phyloP scores from a whole-genome alignment of 2,329 filamentous ascomycete species.

The Colletotrichum filicis region DNA sequence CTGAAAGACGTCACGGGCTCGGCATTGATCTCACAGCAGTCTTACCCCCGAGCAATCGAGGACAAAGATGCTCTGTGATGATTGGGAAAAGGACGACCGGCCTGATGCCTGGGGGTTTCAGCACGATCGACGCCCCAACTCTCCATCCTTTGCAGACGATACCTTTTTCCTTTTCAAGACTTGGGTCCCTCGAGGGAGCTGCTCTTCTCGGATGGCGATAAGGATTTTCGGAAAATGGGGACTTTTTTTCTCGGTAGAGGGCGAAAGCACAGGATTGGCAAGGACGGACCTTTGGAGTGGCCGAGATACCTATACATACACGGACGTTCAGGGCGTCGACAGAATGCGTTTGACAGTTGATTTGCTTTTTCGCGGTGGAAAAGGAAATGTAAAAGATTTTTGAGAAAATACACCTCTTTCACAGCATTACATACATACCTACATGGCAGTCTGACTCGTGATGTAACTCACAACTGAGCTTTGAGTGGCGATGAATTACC shows the following conservation, averaged over 20 bases:
- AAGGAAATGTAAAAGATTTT: conserved; percentile 24
- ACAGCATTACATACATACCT: no score
- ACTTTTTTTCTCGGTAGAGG: conserved; percentile 22
- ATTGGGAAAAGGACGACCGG: not conserved
- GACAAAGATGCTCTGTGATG: not conserved
- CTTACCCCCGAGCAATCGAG: not conserved
- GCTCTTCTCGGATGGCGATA: conserved; percentile 3
- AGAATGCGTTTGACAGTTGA: conserved; percentile 20
- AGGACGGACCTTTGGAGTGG: conserved; percentile 19
- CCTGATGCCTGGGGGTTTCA: not conserved
- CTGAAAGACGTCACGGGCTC: not conserved
- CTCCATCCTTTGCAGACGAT: conserved; percentile 1
- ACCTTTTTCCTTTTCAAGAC: conserved; percentile 16
- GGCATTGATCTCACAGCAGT: not conserved
- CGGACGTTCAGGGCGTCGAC: conserved; percentile 33
- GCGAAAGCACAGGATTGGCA: conserved; percentile 17
- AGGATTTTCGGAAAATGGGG: conserved; percentile 12
- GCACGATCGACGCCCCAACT: not conserved
- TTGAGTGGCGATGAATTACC: not conserved
- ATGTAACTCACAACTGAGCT: not conserved
- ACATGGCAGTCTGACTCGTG: not conserved
- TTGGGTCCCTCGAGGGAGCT: conserved; percentile 4
- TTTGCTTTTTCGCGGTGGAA: not conserved
- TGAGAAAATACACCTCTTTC: not conserved
- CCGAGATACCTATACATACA: conserved; percentile 32